phyloP scores from a whole-genome alignment of 495 filamentous ascomycete genomes.

The Penicillium desertorum region DNA sequence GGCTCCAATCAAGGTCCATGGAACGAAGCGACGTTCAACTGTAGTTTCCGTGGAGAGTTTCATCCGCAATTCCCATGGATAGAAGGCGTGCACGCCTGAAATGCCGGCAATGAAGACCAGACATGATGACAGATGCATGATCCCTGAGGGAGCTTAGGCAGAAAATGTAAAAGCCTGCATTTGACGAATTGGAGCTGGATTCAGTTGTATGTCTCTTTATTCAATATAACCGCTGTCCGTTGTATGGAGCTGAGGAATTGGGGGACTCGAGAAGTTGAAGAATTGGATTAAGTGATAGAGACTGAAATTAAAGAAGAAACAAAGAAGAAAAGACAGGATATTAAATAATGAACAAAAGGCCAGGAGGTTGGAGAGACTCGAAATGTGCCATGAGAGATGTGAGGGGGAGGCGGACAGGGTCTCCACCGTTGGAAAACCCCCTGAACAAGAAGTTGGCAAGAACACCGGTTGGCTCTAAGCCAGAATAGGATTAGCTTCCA shows the following conservation, averaged over 20 bases:
- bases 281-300: conserved; percentile 15
- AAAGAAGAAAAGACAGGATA: conserved; percentile 12
- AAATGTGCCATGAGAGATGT: conserved; percentile 11
- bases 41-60: conserved; percentile 8
- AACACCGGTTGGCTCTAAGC: conserved; percentile 3
- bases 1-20: conserved; percentile 25
- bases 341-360: conserved; percentile 11
- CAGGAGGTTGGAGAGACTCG: conserved; percentile 23
- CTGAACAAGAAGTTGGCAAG: conserved; percentile 15
- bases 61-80: conserved; percentile 31
- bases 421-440: conserved; percentile 17
- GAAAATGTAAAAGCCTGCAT: conserved; percentile 19
- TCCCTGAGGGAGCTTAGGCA: conserved; percentile 29
- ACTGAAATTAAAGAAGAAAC: conserved; percentile 2
- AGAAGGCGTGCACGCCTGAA: conserved; percentile 36
- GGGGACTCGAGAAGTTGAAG: background rate
- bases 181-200: conserved; percentile 8
- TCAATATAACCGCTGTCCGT: background rate
- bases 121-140: conserved; percentile 40
- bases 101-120: conserved; percentile 29
- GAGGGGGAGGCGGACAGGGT: conserved; percentile 15
- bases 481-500: background rate
- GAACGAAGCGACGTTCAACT: conserved; percentile 37
- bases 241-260: background rate
- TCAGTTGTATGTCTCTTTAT: background rate